These are phyloP conservation scores for Setaria italica DNA, from an alignment of 202 grass and related monocot genomes.

Conservation along the genomic window DNA sequence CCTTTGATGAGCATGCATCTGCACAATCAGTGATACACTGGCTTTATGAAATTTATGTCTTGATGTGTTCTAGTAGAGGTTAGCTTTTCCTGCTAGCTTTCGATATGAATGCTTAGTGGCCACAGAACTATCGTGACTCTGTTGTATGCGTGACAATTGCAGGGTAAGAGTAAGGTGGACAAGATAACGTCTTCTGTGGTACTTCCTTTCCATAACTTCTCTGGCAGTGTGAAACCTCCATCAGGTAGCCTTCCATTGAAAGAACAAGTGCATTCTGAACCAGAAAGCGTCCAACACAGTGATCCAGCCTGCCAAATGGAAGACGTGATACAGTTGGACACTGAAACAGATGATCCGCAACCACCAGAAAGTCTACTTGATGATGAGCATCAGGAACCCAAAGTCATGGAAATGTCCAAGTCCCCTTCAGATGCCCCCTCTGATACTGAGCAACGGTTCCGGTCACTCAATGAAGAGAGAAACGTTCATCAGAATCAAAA, in stretches of 20 bases:
- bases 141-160: conserved; percentile 33
- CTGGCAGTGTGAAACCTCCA: conserved; percentile 44
- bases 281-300: conserved; percentile 48
- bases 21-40: conserved; percentile 15
- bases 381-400: conserved; percentile 42
- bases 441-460: conserved; percentile 60
- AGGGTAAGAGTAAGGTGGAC: conserved; percentile 76
- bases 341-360: conserved; percentile 35
- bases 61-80: background rate
- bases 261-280: conserved; percentile 32
- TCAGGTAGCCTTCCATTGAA: conserved; percentile 28
- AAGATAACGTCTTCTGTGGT: conserved; percentile 69
- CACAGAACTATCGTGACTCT: conserved; percentile 18
- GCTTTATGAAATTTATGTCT: conserved; percentile 20
- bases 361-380: conserved; percentile 45
- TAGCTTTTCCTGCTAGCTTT: conserved; percentile 26
- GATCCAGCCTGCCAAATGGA: conserved; percentile 58
- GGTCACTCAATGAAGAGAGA: conserved; percentile 66
- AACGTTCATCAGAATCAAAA: conserved; percentile 41
- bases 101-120: background rate
- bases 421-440: conserved; percentile 51
- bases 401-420: conserved; percentile 41
- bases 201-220: conserved; percentile 83
- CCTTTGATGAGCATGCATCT: background rate
- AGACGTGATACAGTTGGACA: conserved; percentile 72